Evolutionary conservation across 108 stramenopile genomes (phyloP), one percentile per base, ranked within the genome.

Genomic region (Parmales sp.): DNA sequence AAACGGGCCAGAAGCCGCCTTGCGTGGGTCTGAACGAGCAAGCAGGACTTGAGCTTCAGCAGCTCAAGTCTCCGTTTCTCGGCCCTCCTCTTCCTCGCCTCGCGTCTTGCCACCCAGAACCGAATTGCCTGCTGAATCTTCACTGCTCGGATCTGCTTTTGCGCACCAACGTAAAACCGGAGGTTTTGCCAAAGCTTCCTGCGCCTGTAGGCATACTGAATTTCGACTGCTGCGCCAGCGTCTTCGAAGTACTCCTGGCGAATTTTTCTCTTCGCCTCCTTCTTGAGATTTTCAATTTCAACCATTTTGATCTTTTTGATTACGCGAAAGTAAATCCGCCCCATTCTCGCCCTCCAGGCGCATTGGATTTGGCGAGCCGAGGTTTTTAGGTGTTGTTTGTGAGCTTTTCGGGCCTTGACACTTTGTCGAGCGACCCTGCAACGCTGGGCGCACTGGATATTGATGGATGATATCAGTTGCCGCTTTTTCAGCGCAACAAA

Each of bases 141-240:
- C 26, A 60, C 54, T 5, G 54, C 54, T 34, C 36, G 29, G 54
- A 60, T 28, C 28, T 60, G 54, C 28, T 20, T 23, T 16, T 60
- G 54, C n/a, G 54, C 54, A 16, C 54, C 54, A 28, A 60, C 1
- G 28, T 34, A 60, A 34, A 34, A 60, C 2, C 54, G 26, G 28
- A 60, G 54, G 54, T 60, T 60, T 5, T 34, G 54, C 54, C 54
- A 60, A 16, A 60, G 54, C 31, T 60, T 28, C 3, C 54, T 11
- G 2, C 54, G 3, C 28, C 54, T 20, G 31, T 34, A 60, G 29
- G 54, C 54, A 34, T 60, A 60, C 54, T 60, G 54, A 34, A 60
- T 60, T 34, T 60, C 31, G 36, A 60, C 54, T 6, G 28, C 54
- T 16, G 54, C 54, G 3, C 54, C 54, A 28, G 29, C 31, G 20